phyloP scores from a whole-genome alignment of 2,329 filamentous ascomycete species.

The Botryotinia narcissicola region DNA sequence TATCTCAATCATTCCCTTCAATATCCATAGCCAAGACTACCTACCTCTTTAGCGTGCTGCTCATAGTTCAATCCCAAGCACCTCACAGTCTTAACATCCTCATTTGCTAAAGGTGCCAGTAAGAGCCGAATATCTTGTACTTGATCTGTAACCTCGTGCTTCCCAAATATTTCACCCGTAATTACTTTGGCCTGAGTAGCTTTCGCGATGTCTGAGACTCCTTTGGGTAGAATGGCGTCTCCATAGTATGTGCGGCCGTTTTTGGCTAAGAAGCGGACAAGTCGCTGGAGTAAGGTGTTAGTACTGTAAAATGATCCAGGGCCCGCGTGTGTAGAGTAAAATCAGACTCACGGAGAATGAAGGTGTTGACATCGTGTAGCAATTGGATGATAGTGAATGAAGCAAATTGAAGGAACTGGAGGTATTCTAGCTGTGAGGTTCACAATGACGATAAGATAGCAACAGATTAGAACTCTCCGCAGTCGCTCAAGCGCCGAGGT shows the following conservation, averaged over 20 bases:
- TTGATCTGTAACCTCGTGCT: slow-evolving; percentile 61
- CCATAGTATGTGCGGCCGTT: slow-evolving; percentile 71
- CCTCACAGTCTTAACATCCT: slow-evolving; percentile 64
- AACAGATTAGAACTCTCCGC: neutral
- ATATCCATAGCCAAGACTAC: neutral
- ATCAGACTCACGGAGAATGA: slow-evolving; percentile 47
- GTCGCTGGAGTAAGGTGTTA: slow-evolving; percentile 48
- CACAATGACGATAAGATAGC: neutral
- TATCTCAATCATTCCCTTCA: neutral
- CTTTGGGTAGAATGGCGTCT: slow-evolving; percentile 66
- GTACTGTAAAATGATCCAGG: neutral
- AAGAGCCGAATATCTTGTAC: slow-evolving; percentile 55
- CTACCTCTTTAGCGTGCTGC: slow-evolving; percentile 66
- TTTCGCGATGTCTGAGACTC: slow-evolving; percentile 59
- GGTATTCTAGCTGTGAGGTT: neutral
- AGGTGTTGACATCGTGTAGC: slow-evolving; percentile 37
- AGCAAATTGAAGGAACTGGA: neutral
- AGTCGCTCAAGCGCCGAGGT: neutral
- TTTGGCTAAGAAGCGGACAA: slow-evolving; percentile 70
- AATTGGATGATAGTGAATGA: neutral
- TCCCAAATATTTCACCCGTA: slow-evolving; percentile 63
- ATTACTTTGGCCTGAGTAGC: slow-evolving; percentile 61
- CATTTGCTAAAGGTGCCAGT: slow-evolving; percentile 61
- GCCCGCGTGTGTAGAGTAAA: neutral
- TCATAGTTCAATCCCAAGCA: slow-evolving; percentile 72